phyloP scores from a whole-genome alignment of 2,329 filamentous ascomycete genomes.

The Dryadomyces quercus-mongolicae region DNA sequence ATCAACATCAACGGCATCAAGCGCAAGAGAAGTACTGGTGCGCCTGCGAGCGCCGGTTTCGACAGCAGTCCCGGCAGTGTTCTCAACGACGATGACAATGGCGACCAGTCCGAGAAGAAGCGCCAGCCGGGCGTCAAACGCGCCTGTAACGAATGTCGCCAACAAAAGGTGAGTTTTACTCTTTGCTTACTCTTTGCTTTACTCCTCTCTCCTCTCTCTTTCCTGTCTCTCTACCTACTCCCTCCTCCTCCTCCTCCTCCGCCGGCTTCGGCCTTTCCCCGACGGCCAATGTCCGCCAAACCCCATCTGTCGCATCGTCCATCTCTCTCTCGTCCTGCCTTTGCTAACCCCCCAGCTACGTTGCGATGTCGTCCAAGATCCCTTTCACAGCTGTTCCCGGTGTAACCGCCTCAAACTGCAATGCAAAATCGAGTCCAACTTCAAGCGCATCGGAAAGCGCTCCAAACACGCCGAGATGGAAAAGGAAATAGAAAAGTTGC shows the following conservation, averaged over 20 bases:
- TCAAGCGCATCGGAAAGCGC: constrained; percentile 70
- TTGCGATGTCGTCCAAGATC: constrained; percentile 74
- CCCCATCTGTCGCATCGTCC: no score
- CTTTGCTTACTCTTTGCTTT: neutral
- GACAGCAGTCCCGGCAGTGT: constrained; percentile 52
- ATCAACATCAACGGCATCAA: constrained; percentile 38
- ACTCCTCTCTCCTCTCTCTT: neutral
- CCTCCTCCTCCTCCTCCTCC: no score
- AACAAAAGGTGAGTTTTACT: constrained; percentile 72
- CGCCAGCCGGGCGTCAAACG: constrained; percentile 61
- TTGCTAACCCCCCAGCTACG: constrained; percentile 41
- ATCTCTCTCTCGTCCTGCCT: neutral
- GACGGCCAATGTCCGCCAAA: neutral
- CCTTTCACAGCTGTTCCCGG: constrained; percentile 64
- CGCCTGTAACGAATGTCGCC: constrained; percentile 74
- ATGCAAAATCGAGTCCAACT: constrained; percentile 80
- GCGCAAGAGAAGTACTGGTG: constrained; percentile 44
- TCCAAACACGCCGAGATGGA: constrained; percentile 81
- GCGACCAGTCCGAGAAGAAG: constrained; percentile 44
- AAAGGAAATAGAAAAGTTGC: constrained; percentile 61
- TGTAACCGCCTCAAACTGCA: constrained; percentile 70
- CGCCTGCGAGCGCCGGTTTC: constrained; percentile 20
- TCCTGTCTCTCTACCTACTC: no score
- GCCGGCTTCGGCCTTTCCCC: neutral
- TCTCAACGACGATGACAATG: constrained; percentile 44